Evolutionary conservation across 2,329 filamentous ascomycete genomes (phyloP).

Genomic region (Penicillium vulpinum): DNA sequence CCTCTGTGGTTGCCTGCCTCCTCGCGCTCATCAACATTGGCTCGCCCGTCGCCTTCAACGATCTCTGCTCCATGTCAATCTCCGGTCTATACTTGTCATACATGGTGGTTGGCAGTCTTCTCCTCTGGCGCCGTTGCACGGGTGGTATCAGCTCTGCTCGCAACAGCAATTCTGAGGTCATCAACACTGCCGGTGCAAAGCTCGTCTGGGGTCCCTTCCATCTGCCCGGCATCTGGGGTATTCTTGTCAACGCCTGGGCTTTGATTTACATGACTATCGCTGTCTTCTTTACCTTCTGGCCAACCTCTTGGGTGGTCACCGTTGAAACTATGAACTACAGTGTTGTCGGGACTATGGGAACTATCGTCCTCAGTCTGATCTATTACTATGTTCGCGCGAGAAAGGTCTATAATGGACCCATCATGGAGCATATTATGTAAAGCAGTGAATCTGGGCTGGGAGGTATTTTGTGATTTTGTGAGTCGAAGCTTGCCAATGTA

Average conservation of each 20-base stretch:
- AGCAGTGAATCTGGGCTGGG: too few relatives aligned
- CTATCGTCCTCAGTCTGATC: conserved; percentile 41
- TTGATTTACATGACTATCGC: conserved; percentile 49
- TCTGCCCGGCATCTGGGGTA: conserved; percentile 37
- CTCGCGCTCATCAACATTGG: conserved; percentile 38
- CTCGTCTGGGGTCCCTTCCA: conserved; percentile 35
- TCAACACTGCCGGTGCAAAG: conserved; percentile 30
- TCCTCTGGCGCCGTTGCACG: conserved; percentile 30
- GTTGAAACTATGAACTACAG: conserved; percentile 50
- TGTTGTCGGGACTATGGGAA: conserved; percentile 44
- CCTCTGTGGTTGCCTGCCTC: conserved; percentile 29
- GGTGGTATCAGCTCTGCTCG: conserved; percentile 21
- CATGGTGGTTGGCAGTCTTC: conserved; percentile 27
- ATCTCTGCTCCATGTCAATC: conserved; percentile 36
- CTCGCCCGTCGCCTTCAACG: conserved; percentile 34
- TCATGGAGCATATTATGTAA: conserved; percentile 19
- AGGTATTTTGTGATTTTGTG: background rate
- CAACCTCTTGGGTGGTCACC: conserved; percentile 38
- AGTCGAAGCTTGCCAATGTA: background rate
- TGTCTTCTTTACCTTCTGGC: conserved; percentile 54
- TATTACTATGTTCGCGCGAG: conserved; percentile 43
- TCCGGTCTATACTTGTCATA: conserved; percentile 35
- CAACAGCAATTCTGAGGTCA: conserved; percentile 17
- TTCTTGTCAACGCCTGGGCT: conserved; percentile 46
- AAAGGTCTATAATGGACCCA: conserved; percentile 35